These are phyloP conservation scores for Macrotyloma uniflorum DNA, from an alignment of 306 rosid species.

Conservation along the genomic window DNA sequence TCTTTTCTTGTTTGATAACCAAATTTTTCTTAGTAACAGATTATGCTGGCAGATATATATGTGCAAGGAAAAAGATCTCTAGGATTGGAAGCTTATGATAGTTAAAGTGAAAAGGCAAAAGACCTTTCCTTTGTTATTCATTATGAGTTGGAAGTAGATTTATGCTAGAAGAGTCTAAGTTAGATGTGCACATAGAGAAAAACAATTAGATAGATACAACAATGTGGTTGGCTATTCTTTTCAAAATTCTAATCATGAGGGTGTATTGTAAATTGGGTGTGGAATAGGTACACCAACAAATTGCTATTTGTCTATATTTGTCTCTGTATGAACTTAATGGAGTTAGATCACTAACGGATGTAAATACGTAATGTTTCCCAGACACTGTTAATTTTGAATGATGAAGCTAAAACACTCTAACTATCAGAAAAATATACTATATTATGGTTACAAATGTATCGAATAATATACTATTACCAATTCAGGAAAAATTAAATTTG, in stretches of 20 bases:
- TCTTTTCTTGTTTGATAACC: constrained; percentile 51
- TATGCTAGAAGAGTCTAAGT: constrained; percentile 59
- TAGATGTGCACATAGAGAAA: constrained; percentile 57
- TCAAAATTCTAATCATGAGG: constrained; percentile 72
- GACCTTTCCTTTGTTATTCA: constrained; percentile 43
- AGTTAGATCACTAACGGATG: constrained; percentile 34
- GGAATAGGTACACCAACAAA: constrained; percentile 47
- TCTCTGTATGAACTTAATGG: constrained; percentile 39
- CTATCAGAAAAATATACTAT: background rate
- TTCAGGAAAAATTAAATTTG: constrained; percentile 17
- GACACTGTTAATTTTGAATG: constrained; percentile 19
- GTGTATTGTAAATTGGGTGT: constrained; percentile 51
- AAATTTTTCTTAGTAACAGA: constrained; percentile 43
- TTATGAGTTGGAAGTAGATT: constrained; percentile 57
- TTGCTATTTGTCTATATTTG: constrained; percentile 44
- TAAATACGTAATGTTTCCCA: constrained; percentile 14
- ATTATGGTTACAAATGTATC: constrained; percentile 9
- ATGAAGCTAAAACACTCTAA: background rate
- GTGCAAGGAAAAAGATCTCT: constrained; percentile 38
- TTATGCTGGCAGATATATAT: constrained; percentile 46
- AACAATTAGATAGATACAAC: constrained; percentile 89
- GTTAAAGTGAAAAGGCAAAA: constrained; percentile 43
- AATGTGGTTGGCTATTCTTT: constrained; percentile 76
- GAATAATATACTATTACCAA: background rate
- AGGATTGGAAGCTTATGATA: constrained; percentile 38